Percentiles rank a stretch among this genome's conserved stretches.
Evolutionary conservation across 1,139 yeast genomes (phyloP).

Genomic region (Taiozyma sp.): DNA sequence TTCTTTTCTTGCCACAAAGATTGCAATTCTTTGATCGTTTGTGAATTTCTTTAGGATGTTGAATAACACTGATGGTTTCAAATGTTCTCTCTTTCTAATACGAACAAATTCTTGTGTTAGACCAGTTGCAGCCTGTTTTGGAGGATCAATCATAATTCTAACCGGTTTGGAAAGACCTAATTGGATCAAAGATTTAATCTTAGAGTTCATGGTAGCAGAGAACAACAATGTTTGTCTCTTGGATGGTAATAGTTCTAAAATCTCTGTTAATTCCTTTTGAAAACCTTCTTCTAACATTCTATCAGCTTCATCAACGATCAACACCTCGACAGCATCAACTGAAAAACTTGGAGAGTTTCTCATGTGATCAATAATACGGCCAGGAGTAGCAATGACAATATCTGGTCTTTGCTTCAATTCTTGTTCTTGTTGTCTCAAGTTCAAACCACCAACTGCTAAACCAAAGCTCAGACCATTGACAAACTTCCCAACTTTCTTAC

Average conservation of each 20-base stretch:
- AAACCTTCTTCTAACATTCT: conserved; percentile 99
- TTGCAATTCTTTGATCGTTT: conserved; percentile 64
- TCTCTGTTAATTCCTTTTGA: conserved; percentile 90
- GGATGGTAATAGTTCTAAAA: conserved; percentile 76
- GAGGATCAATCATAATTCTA: conserved; percentile 93
- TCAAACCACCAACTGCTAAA: conserved; percentile 96
- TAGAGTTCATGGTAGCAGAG: conserved; percentile 97
- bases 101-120: conserved; percentile 91
- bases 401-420: conserved; percentile 90
- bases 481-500: conserved; percentile 73
- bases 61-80: conserved; percentile 78
- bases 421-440: conserved; percentile 91
- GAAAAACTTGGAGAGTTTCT: conserved; percentile 91
- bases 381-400: conserved; percentile 94
- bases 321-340: conserved; percentile 85
- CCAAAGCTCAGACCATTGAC: conserved; percentile 78
- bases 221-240: conserved; percentile 91
- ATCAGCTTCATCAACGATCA: conserved; percentile 97
- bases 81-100: conserved; percentile 80
- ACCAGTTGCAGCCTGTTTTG: conserved; percentile 85
- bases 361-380: conserved; percentile 94
- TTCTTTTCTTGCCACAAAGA: conserved; percentile 88
- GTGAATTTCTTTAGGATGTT: conserved; percentile 65
- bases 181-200: conserved; percentile 80
- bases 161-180: conserved; percentile 87